Base-by-base conservation (phyloP, 2,329 filamentous ascomycete genomes). In the Ophiostoma piceae region DNA sequence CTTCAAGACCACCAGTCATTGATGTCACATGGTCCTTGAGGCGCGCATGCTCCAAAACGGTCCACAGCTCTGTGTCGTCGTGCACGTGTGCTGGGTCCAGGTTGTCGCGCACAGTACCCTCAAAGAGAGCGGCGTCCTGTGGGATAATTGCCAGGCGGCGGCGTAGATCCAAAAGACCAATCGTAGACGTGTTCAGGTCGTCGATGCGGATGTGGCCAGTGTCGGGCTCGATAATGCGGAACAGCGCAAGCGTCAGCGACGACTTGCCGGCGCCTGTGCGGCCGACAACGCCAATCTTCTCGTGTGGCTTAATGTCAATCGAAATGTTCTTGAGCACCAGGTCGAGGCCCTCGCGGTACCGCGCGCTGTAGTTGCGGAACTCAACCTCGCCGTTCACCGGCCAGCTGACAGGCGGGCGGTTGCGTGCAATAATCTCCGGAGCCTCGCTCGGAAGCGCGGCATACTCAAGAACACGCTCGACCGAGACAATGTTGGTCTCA, bases 401-500 rank as follows among this genome's bases (percentile, higher is more conserved):
- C 95, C 95, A 99, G 75, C 92, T 91, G 73, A 92, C 92, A 11
- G 92, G 89, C 57, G 95, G 94, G 67, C 94, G 86, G 77, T 91
- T 90, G 79, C 92, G 90, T 76, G 92, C 90, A 75, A 98, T 91
- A 74, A 98, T 92, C 78, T 99, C 95, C 8, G 94, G 92, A 67
- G 95, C 94, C 82, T 99, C 95, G 79, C 91, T 95, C 35, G 94
- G 94, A 73, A 99, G 85, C 67, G 87, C 86, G 71, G 94, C 92
- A 80, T 99, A 99, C 80, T 99, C 96, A 67, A 99, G 88, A 66
- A 99, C 94, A 77, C 95, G 91, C 84, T 99, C 95, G 51, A 99
- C 95, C 11, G 94, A 97, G 65, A 99, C 94, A 76, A 99, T 99
- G 80, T 99, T 99, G n/a, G 94, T 98, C 84, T 99, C 96, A n/a